Conservation (phyloP, 192 early-diverging fungal species). For the Entrophospora sp. region DNA sequence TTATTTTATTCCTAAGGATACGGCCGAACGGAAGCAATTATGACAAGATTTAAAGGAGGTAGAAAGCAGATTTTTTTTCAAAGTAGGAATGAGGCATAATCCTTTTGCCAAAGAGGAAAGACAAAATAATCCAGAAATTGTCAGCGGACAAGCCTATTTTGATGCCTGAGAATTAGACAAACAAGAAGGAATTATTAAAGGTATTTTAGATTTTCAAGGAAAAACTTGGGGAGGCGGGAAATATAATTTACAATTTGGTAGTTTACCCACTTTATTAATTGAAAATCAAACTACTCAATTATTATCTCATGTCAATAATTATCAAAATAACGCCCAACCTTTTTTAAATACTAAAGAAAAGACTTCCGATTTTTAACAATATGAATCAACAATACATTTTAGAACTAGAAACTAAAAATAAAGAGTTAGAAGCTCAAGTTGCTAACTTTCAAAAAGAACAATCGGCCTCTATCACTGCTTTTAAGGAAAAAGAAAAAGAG, state of each 20-base stretch:
- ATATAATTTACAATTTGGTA: not conserved
- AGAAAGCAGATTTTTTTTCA: not conserved
- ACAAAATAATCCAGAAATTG: not conserved
- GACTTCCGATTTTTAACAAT: no score
- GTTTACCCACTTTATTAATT: not conserved
- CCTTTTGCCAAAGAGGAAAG: not conserved
- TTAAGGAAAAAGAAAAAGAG: no score
- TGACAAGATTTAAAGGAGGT: not conserved
- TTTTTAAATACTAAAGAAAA: no score
- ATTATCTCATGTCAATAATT: no score
- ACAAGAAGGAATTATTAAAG: not conserved
- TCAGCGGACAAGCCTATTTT: not conserved
- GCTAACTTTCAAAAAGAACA: no score
- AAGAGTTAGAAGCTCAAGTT: no score
- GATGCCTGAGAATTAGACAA: not conserved
- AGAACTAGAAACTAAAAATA: no score
- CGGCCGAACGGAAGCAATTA: not conserved
- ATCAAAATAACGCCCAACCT: no score
- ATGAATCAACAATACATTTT: no score
- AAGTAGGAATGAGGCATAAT: not conserved
- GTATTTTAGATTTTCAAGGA: not conserved
- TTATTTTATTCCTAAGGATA: not conserved
- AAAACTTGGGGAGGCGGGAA: not conserved
- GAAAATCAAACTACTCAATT: not conserved
- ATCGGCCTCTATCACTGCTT: no score